Percentiles rank a stretch among this genome's conserved stretches.
These are phyloP conservation scores for Metschnikowia koreensis DNA, from an alignment of 805 yeast species.

Conservation along the genomic window DNA sequence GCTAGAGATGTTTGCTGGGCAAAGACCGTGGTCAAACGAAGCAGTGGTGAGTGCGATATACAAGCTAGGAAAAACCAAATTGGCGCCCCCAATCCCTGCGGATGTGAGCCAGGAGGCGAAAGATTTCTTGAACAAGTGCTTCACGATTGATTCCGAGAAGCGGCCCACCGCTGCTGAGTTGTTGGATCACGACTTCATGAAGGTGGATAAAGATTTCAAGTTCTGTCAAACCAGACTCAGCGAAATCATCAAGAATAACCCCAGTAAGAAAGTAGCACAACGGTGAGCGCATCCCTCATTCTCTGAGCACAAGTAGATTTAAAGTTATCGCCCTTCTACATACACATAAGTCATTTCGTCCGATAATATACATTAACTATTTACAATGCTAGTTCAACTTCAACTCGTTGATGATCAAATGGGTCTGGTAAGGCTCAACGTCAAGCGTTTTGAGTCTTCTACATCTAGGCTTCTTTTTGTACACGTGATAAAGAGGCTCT, in stretches of 20 bases:
- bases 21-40: conserved; percentile 95
- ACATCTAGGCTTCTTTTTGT: conserved; percentile 67
- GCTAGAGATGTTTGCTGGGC: conserved; percentile 95
- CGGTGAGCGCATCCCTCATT: not conserved
- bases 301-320: too few relatives aligned
- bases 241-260: conserved; percentile 41
- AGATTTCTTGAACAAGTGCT: conserved; percentile 73
- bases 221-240: conserved; percentile 58
- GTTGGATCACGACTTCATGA: conserved; percentile 52
- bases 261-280: conserved; percentile 8
- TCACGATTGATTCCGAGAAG: conserved; percentile 67
- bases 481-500: conserved; percentile 60
- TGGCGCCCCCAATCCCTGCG: conserved; percentile 96
- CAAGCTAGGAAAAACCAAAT: conserved; percentile 77
- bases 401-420: conserved; percentile 72
- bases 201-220: conserved; percentile 38
- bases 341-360: not conserved
- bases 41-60: conserved; percentile 95
- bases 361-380: conserved; percentile 11
- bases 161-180: conserved; percentile 84
- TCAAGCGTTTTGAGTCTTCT: conserved; percentile 72
- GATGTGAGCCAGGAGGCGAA: conserved; percentile 72
- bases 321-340: not conserved
- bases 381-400: conserved; percentile 41
- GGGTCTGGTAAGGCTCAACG: conserved; percentile 76